Evolutionary conservation across 2,329 filamentous ascomycete species (phyloP).

Genomic region (Chalaropsis ovoidea): DNA sequence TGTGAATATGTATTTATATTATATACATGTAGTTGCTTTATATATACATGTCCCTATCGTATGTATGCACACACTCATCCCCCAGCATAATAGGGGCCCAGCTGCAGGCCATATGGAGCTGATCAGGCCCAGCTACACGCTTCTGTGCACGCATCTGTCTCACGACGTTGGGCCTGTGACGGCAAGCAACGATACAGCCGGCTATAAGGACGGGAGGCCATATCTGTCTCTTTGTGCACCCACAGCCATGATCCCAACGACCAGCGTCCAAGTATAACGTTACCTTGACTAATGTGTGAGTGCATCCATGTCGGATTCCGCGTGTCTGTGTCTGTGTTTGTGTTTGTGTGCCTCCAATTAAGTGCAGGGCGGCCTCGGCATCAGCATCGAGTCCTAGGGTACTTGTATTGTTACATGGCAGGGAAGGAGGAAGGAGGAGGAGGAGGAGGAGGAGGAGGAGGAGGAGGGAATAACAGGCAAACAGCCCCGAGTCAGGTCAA

Average conservation of each 20-base stretch:
- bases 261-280: constrained; percentile 9
- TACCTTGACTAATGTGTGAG: neutral
- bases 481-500: neutral
- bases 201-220: neutral
- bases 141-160: neutral
- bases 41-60: no score
- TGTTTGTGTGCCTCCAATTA: no score
- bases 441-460: no score
- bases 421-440: no score
- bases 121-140: neutral
- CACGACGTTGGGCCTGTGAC: neutral
- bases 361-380: neutral
- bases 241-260: neutral
- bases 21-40: no score
- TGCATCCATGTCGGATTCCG: neutral
- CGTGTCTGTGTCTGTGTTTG: neutral
- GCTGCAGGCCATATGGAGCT: neutral
- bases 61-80: neutral
- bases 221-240: neutral
- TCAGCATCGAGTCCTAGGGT: neutral
- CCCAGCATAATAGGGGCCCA: neutral
- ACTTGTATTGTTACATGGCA: neutral
- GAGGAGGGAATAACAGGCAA: no score
- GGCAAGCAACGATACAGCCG: neutral
- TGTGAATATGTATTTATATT: no score